Evolutionary conservation across 345 rosid species (phyloP).

Genomic region (Mercurialis annua): DNA sequence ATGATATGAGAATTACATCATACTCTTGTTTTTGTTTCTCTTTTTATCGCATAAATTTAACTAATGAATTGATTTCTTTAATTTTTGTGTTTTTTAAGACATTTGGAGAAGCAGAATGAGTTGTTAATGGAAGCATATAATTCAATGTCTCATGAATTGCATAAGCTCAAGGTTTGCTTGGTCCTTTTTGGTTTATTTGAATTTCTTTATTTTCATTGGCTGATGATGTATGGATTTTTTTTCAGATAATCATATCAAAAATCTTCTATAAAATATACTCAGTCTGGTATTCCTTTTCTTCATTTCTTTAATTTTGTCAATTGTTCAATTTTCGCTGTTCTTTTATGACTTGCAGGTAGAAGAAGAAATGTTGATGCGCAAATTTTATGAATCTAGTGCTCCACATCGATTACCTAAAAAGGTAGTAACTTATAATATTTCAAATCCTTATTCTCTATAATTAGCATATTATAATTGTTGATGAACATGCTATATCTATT

Average conservation of each 20-base stretch:
- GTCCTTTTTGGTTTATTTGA: background rate
- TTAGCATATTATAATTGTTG: no score
- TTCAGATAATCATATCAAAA: background rate
- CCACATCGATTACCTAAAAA: constrained; percentile 40
- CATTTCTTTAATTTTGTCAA: background rate
- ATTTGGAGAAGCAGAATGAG: constrained; percentile 60
- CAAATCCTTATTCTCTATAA: no score
- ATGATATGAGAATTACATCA: no score
- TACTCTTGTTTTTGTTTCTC: background rate
- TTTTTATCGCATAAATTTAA: background rate
- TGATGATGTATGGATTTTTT: background rate
- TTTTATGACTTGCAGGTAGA: constrained; percentile 48
- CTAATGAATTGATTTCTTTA: background rate
- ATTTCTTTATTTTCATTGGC: background rate
- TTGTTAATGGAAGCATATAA: constrained; percentile 39
- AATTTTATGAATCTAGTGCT: constrained; percentile 53
- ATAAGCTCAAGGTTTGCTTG: constrained; percentile 58
- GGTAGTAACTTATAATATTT: no score
- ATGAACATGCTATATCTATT: no score
- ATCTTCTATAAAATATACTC: background rate
- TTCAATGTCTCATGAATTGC: constrained; percentile 47
- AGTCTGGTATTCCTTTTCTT: no score
- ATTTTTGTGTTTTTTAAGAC: constrained; percentile 25
- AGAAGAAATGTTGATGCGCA: constrained; percentile 77
- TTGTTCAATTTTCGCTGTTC: no score